Evolutionary conservation across 192 early-diverging fungal genomes (phyloP).

Genomic region (Funneliformis geosporum): DNA sequence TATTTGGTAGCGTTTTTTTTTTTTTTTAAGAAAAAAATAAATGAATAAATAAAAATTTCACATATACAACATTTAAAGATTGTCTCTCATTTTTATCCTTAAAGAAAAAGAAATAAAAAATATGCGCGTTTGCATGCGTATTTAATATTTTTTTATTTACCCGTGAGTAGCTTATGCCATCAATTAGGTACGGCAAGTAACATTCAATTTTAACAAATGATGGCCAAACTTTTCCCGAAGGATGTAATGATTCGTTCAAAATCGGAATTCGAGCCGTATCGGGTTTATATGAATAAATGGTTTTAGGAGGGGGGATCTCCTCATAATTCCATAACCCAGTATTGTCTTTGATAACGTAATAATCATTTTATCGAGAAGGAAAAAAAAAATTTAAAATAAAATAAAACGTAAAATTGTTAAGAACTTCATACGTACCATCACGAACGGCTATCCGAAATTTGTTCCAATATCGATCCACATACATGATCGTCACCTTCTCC

Average conservation of each 20-base stretch:
- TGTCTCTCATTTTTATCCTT: too few species aligned
- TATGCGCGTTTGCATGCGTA: too few species aligned
- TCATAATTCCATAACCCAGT: conserved; percentile 84
- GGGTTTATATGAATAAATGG: conserved; percentile 49
- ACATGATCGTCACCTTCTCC: conserved; percentile 79
- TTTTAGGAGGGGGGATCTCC: conserved; percentile 65
- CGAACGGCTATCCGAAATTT: conserved; percentile 74
- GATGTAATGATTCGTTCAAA: conserved; percentile 69
- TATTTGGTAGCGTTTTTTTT: too few species aligned
- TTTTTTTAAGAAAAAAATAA: too few species aligned
- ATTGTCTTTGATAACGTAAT: conserved; percentile 39
- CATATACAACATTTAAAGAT: background rate
- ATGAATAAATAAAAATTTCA: background rate
- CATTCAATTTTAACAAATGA: conserved; percentile 80
- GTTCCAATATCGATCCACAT: conserved; percentile 86
- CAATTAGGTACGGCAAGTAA: conserved; percentile 76
- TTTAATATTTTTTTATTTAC: too few species aligned
- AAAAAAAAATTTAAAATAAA: background rate
- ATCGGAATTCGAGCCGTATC: conserved; percentile 71
- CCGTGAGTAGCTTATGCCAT: conserved; percentile 69
- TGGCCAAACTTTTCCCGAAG: conserved; percentile 73
- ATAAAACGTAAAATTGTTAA: conserved; percentile 3
- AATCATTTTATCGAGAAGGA: background rate
- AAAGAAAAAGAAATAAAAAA: background rate
- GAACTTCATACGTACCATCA: conserved; percentile 52